These are phyloP conservation scores for Ehretia macrophylla DNA, from an alignment of 257 asterid genomes.

Conservation along the genomic window DNA sequence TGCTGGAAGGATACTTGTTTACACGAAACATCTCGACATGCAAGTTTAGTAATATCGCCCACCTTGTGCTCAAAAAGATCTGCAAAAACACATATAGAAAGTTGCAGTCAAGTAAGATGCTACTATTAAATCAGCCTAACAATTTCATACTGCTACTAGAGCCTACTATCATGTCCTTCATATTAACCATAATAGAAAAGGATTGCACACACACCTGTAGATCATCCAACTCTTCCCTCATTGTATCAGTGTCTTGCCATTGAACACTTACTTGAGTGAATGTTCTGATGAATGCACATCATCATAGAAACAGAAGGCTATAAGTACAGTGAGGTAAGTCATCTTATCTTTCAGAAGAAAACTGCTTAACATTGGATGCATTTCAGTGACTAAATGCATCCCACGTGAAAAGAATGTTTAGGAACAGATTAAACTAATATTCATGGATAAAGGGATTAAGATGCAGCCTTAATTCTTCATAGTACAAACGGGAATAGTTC, in stretches of 20 bases:
- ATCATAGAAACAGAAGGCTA: constrained; percentile 9
- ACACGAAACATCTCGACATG: constrained; percentile 99
- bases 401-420: background rate
- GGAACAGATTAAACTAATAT: too few species aligned
- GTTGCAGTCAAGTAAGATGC: constrained; percentile 10
- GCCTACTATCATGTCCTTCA: background rate
- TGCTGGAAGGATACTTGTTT: constrained; percentile 81
- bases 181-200: constrained; percentile 2
- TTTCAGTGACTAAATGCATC: too few species aligned
- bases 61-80: constrained; percentile 95
- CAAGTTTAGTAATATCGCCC: constrained; percentile 95
- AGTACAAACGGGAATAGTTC: too few species aligned
- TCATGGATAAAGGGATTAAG: too few species aligned
- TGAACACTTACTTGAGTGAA: constrained; percentile 98
- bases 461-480: too few species aligned
- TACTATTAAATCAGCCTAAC: constrained; percentile 7
- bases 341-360: too few species aligned
- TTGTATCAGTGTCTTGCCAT: constrained; percentile 98
- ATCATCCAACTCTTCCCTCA: constrained; percentile 99
- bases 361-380: too few species aligned
- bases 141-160: background rate
- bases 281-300: constrained; percentile 56
- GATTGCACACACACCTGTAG: constrained; percentile 55
- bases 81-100: constrained; percentile 36
- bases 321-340: background rate